Base-by-base conservation (phyloP, 768 basidiomycete species). In the Phanerodontia chrysosporium region DNA sequence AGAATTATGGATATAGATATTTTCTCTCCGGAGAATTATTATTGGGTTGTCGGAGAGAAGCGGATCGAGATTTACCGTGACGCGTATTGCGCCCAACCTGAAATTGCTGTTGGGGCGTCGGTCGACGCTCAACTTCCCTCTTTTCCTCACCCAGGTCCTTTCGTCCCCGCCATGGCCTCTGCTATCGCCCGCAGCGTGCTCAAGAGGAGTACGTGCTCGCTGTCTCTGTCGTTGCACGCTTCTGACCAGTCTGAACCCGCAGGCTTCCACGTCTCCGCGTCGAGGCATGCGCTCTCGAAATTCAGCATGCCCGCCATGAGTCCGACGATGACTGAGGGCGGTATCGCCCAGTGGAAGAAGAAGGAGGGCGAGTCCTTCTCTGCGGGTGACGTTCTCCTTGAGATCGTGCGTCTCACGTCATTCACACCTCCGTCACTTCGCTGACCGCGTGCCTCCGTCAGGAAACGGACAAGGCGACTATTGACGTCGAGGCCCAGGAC, bases 381-480 rank as follows among this genome's bases (percentile, higher is more conserved):
- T 18, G 84, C 87, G 7, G 96, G 97, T 25, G 97, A 99, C 68
- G 95, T 99, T 62, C 76, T 99, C 60, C 86, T 98, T 49, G 96
- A 98, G 76, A 95, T 99, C 67, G 95, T 95, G 64, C 68, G 86
- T 76, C 44, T 57, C n/a, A 42, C 45, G n/a, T 59, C 32, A 29
- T 45, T 25, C 30, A 29, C 45, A 39, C 46, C 55, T 49, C 48
- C 51, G 14, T 49, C 24, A 25, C 44, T n/a, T n/a, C 49, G 35
- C 59, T 55, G 46, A 56, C 46, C 58, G 44, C 21, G 53, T 30
- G 52, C 39, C 16, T 39, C 49, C 49, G 14, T 65, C 57, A 62
- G 94, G 97, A 99, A 88, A 99, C 97, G 55, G 97, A 99, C 87
- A 99, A 99, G 83, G 96, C 97, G 22, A 95, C 95, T 49, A 98